These are phyloP conservation scores for Eimeria falciformis DNA, from an alignment of 169 alveolate genomes.

Conservation along the genomic window DNA sequence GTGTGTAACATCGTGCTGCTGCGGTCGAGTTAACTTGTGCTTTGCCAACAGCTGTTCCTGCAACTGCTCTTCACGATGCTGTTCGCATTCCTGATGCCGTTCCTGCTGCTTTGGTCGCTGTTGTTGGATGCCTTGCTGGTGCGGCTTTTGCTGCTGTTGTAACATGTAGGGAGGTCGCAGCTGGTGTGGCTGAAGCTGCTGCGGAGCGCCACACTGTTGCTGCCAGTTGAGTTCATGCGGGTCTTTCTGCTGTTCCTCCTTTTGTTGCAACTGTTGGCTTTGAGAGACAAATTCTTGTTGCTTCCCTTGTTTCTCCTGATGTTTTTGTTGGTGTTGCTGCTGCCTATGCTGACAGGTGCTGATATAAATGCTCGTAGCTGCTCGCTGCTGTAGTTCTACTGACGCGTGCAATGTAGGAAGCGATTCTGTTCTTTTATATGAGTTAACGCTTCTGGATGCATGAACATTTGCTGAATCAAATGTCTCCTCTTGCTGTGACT, in stretches of 20 bases:
- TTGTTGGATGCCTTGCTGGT: not conserved
- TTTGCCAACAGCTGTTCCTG: not conserved
- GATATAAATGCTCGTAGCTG: not conserved
- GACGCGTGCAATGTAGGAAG: too few relatives aligned
- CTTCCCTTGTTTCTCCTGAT: not conserved
- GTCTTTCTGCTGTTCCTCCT: not conserved
- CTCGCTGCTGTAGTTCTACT: not conserved
- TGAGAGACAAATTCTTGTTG: not conserved
- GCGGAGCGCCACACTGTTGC: constrained; percentile 2
- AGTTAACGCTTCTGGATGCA: too few relatives aligned
- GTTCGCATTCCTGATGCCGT: not conserved
- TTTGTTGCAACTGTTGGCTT: not conserved
- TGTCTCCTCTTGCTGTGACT: not conserved
- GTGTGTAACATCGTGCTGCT: not conserved
- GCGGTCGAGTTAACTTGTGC: not conserved
- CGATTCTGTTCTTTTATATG: too few relatives aligned
- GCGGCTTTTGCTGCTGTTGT: constrained; percentile 22
- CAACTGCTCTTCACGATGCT: not conserved
- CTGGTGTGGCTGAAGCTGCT: constrained; percentile 27
- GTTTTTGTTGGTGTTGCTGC: not conserved
- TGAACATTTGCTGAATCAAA: too few relatives aligned
- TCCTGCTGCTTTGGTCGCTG: not conserved
- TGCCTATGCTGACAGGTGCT: not conserved
- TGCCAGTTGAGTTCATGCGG: not conserved
- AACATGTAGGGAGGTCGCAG: not conserved